Evolutionary conservation across 805 yeast species (phyloP), one percentile per base, ranked within the genome.

Genomic region (Yarrowia porcina): DNA sequence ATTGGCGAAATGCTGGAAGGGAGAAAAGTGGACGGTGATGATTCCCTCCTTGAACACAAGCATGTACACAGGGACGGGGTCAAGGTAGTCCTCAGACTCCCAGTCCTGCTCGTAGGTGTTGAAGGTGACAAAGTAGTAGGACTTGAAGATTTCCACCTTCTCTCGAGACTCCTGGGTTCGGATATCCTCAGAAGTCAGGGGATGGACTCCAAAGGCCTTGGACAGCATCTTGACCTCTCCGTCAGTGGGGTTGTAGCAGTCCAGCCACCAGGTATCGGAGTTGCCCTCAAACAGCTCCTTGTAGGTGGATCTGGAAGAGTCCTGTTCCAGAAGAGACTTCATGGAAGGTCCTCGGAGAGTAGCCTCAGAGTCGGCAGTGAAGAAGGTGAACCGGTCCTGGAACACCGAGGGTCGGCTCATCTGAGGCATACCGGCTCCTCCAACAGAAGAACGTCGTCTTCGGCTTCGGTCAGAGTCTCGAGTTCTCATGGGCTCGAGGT

Each of bases 221-320:
- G 97, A 87, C 39, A 94, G 74, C 69, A 90, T 86, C 71, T 89
- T 88, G 96, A 94, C 90, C 76, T 94, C 99, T 20, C 86, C 86
- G 72, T 93, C 98, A 0, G 97, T 90, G 8, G 99, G 98, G 71
- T 96, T 87, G 42, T 85, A 79, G 72, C 97, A 91, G 73, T 94
- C 97, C 52, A 94, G 78, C 97, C 97, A 93, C 98, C 98, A 92
- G 97, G 97, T 91, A 6, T 91, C 85, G 1, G 91, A 87, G 64
- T 86, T 85, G 21, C 86, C 86, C 56, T 83, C 81, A 72, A 92
- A 90, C 54, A 91, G 74, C n/a, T 84, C 83, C 64, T 85, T 80
- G 68, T 89, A 83, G 1, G 87, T 77, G 67, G 84, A 82, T 13
- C 42, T 23, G 7, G 52, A n/a, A 11, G 52, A 56, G 1, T 84